Base-by-base conservation (phyloP, 1,284 basidiomycete species). In the Phylloporus sp. region DNA sequence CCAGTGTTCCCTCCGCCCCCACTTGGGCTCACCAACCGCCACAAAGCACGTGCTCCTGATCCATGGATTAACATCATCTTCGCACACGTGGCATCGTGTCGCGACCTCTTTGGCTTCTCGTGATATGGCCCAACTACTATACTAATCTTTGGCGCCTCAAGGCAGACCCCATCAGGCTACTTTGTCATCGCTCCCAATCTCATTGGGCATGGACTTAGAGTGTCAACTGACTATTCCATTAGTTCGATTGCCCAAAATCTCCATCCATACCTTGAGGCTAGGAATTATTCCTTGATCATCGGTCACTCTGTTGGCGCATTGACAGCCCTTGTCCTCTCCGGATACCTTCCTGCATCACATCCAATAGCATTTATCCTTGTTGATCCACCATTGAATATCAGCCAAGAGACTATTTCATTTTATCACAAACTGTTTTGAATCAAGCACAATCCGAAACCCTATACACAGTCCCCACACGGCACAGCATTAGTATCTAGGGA, bases 271-370 rank as follows among this genome's bases (percentile, higher is more conserved):
- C 42, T 76, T 29, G 50, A 61, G 4, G 63, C 56, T 5, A 62
- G 51, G 22, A 56, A 51, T 8, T 73, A 69, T 20, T 56, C 66
- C 28, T 47, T 73, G 8, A n/a, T 76, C 57, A 61, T 73, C 1
- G 73, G 68, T 18, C 72, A 75, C 44, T 72, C 74, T 3, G 4
- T 73, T 26, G 74, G 72, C 10, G 72, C 56, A 31, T 20, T 44
- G 11, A 53, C 51, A 2, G 34, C 40, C 28, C 24, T 74, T 17
- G 51, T 34, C 13, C 74, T 76, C 50, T 56, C 69, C 37, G 28
- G 56, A 2, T 34, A 63, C 52, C 64, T 73, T 28, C 32, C 73
- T 5, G 3, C 37, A 18, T 60, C 61, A 12, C 22, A 60, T 15
- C 64, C 65, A 7, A 74, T 61, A 4, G 66, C 68, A 12, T 63